phyloP scores from a whole-genome alignment of 164 flowering plant genomes.

The Chimonanthus praecox region DNA sequence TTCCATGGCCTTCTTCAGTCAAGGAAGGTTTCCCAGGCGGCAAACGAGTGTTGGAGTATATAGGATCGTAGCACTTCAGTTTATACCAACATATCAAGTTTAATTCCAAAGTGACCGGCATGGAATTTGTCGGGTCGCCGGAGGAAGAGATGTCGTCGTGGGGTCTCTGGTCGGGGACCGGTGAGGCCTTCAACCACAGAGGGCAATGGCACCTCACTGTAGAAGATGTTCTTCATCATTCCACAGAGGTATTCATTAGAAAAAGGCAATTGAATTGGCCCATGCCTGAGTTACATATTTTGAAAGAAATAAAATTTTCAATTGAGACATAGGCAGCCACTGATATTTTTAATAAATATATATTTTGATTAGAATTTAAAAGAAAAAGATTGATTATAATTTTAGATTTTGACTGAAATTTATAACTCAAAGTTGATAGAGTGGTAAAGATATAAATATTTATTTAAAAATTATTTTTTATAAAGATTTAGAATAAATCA shows the following conservation, averaged over 20 bases:
- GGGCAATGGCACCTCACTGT: slow-evolving; percentile 35
- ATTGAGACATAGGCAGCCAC: no score
- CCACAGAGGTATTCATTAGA: slow-evolving; percentile 14
- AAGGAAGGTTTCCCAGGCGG: slow-evolving; percentile 33
- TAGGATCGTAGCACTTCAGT: slow-evolving; percentile 33
- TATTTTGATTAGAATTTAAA: no score
- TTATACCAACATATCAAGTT: slow-evolving; percentile 28
- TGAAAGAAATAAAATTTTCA: no score
- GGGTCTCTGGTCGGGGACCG: slow-evolving; percentile 36
- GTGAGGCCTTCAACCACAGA: slow-evolving; percentile 25
- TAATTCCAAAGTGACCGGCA: slow-evolving; percentile 27
- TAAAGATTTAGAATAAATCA: no score
- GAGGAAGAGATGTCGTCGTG: slow-evolving; percentile 30
- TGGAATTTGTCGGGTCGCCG: slow-evolving; percentile 29
- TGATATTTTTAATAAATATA: no score
- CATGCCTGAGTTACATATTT: no score
- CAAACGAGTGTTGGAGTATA: slow-evolving; percentile 40
- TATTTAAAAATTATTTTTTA: no score
- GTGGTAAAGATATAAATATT: no score
- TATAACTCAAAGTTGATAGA: no score
- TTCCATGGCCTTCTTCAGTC: slow-evolving; percentile 55
- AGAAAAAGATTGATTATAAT: no score
- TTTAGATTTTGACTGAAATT: no score
- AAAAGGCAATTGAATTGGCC: neutral
- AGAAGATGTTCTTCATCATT: slow-evolving; percentile 16